Evolutionary conservation across 164 flowering plant species (phyloP), one percentile per base, ranked within the genome.

Genomic region (Nelumbo lutea): DNA sequence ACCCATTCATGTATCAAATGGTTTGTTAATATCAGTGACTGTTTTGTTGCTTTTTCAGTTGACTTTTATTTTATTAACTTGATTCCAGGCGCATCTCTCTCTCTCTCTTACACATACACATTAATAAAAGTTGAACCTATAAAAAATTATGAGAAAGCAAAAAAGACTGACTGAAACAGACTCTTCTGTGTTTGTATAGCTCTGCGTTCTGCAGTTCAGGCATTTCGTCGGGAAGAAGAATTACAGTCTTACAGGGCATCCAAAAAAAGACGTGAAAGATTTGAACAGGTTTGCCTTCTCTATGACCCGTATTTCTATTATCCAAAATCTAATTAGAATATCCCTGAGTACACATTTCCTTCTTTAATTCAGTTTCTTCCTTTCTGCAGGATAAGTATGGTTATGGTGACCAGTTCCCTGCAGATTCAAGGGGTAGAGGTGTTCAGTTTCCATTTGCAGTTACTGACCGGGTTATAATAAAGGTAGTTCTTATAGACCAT

Each of bases 361-460:
- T 7, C 9, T 6, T 7, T 7, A 51, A 51, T 51, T 51, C 55
- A 51, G 27, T 51, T 51, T 53, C 42, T 52, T 62, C 5, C n/a
- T 66, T 70, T 53, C 58, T 83, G 77, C 73, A 93, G 98, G 91
- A 90, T 10, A 93, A 84, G 77, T 75, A 81, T 66, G 75, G 71
- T 72, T 83, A 42, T 81, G 83, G 90, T 75, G 92, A 88, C 71
- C 72, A 84, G 56, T 64, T 66, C 69, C 74, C 81, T 46, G 65
- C 76, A 74, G 94, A 88, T 64, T 77, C 86, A 58, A 84, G 93
- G 78, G 83, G 87, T 41, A 87, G 84, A 84, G 95, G 96, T 46
- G 91, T 91, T 74, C 96, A 90, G 73, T 94, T 90, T 81, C 98
- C 97, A 43, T 91, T 90, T 85, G 83, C 82, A 5, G 91, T 94